Conservation (phyloP, 139 green algal genomes). For the Micromonas pusilla region DNA sequence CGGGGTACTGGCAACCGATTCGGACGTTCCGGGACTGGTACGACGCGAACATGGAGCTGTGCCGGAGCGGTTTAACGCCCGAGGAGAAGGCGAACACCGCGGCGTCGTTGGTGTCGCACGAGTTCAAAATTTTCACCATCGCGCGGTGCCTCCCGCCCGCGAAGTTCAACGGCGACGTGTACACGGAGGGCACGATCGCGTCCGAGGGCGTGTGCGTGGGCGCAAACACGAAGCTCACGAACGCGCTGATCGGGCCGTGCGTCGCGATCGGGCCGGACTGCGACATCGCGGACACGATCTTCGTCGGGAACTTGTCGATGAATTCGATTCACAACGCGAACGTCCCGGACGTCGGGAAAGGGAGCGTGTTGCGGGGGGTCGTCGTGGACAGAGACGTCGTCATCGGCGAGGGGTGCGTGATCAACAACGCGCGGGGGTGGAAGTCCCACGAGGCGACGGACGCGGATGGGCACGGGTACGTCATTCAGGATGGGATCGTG, state of each 20-base stretch:
- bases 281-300: neutral
- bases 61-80: neutral
- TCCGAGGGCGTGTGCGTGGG: slow-evolving; percentile 7
- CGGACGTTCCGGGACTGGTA: slow-evolving; percentile 1
- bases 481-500: slow-evolving; percentile 16
- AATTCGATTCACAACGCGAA: neutral
- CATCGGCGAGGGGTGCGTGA: slow-evolving; percentile 35
- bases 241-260: slow-evolving; percentile 7
- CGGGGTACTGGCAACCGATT: slow-evolving; percentile 26
- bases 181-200: neutral
- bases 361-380: slow-evolving; percentile 26
- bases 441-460: slow-evolving; percentile 58
- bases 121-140: neutral
- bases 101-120: too few species aligned
- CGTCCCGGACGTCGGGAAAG: slow-evolving; percentile 33
- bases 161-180: neutral
- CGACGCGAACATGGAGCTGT: slow-evolving; percentile 18
- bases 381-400: slow-evolving; percentile 41
- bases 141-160: neutral
- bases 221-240: neutral
- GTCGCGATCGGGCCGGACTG: neutral
- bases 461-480: neutral
- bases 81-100: neutral
- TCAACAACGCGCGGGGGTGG: slow-evolving; percentile 62
- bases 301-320: slow-evolving; percentile 20